These are phyloP conservation scores for Gossypium lobatum DNA, from an alignment of 441 rosid genomes.

Conservation along the genomic window DNA sequence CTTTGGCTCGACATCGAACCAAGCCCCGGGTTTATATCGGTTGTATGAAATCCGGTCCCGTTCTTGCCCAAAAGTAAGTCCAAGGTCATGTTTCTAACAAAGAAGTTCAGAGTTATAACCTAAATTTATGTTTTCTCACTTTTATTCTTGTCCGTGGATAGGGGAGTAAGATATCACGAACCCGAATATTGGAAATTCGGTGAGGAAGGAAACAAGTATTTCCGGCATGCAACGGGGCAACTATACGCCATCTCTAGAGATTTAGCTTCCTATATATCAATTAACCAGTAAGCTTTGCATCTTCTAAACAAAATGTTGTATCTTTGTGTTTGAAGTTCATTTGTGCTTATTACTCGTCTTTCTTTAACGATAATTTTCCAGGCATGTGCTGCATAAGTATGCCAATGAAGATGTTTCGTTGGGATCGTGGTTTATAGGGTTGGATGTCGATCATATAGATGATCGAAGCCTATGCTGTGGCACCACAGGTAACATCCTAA, in stretches of 20 bases:
- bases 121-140: neutral
- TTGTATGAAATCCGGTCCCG: slow-evolving; percentile 21
- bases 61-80: slow-evolving; percentile 21
- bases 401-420: slow-evolving; percentile 83
- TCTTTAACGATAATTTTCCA: slow-evolving; percentile 18
- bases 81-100: neutral
- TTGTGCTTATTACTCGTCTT: neutral
- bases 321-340: neutral
- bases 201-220: slow-evolving; percentile 81
- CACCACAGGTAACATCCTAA: slow-evolving; percentile 62
- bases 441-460: slow-evolving; percentile 83
- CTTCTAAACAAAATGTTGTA: neutral
- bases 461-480: slow-evolving; percentile 90
- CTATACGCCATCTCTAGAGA: slow-evolving; percentile 83
- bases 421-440: slow-evolving; percentile 90
- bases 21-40: slow-evolving; percentile 15
- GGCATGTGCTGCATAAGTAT: slow-evolving; percentile 74
- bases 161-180: slow-evolving; percentile 91
- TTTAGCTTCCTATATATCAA: slow-evolving; percentile 71
- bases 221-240: slow-evolving; percentile 95
- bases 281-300: slow-evolving; percentile 58
- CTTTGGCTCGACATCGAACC: slow-evolving; percentile 15
- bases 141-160: slow-evolving; percentile 14
- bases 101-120: neutral
- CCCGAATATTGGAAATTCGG: slow-evolving; percentile 97